phyloP scores from a whole-genome alignment of 2,329 filamentous ascomycete genomes.

The Colletotrichum echinochloae region DNA sequence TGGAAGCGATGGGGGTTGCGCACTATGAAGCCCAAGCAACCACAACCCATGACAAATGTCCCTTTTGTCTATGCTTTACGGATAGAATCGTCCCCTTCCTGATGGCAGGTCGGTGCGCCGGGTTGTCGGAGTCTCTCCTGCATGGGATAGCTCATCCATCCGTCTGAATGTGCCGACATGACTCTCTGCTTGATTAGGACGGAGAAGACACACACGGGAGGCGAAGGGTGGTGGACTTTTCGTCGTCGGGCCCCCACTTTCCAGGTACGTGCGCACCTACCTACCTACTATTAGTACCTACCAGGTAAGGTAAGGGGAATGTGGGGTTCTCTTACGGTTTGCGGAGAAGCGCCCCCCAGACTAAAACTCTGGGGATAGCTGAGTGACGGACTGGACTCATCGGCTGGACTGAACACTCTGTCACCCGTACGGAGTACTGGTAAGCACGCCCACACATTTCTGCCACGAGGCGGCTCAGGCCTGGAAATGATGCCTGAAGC shows the following conservation, averaged over 20 bases:
- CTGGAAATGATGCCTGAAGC: background rate
- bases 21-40: background rate
- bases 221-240: background rate
- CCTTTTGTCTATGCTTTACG: background rate
- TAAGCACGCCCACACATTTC: slow-evolving; percentile 1
- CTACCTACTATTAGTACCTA: too few relatives aligned
- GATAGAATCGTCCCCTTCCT: background rate
- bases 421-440: too few relatives aligned
- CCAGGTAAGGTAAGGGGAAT: slow-evolving; percentile 25
- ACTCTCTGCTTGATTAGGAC: background rate
- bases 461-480: slow-evolving; percentile 21
- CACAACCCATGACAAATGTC: background rate
- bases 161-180: background rate
- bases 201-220: background rate
- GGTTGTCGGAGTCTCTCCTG: background rate
- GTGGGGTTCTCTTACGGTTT: slow-evolving; percentile 31
- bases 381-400: background rate
- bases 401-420: too few relatives aligned
- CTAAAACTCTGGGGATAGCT: slow-evolving; percentile 25
- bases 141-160: background rate
- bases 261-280: slow-evolving; percentile 3
- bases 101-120: background rate
- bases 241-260: slow-evolving; percentile 11
- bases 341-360: slow-evolving; percentile 28
- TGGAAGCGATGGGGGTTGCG: background rate